A percentile compares a stretch with the other conserved stretches of the same genome.
Evolutionary conservation across 805 yeast species (phyloP).

Genomic region (Suhomyces emberorum): DNA sequence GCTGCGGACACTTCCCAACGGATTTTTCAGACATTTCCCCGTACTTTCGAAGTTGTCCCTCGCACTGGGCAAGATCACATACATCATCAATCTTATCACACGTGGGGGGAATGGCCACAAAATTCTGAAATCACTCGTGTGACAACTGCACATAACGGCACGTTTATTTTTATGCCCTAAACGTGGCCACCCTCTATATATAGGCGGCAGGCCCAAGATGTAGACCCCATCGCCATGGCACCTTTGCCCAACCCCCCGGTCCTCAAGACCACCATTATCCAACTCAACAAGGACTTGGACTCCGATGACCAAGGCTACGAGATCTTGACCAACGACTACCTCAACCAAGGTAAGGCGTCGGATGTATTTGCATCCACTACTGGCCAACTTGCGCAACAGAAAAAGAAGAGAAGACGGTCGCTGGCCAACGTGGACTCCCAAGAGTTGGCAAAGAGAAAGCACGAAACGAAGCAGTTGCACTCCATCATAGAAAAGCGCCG

Average conservation of each 20-base stretch:
- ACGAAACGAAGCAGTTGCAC: conserved; percentile 51
- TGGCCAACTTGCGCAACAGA: conserved; percentile 1
- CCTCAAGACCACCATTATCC: conserved; percentile 44
- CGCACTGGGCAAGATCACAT: too few species aligned
- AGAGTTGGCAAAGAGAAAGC: conserved; percentile 39
- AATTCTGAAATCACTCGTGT: conserved; percentile 5
- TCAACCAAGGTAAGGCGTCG: conserved; percentile 4
- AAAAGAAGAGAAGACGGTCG: conserved; percentile 39
- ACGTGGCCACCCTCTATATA: conserved; percentile 8
- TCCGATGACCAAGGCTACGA: conserved; percentile 41
- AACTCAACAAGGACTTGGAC: conserved; percentile 41
- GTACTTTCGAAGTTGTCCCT: too few species aligned
- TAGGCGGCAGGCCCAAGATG: too few species aligned
- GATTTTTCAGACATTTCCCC: too few species aligned
- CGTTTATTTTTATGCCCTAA: conserved; percentile 6
- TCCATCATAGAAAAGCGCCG: conserved; percentile 78
- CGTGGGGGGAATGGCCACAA: not conserved
- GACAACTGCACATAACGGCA: conserved; percentile 6
- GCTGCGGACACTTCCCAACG: too few species aligned
- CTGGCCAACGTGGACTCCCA: conserved; percentile 36
- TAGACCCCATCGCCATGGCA: too few species aligned
- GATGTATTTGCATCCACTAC: conserved; percentile 2
- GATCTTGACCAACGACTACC: conserved; percentile 39
- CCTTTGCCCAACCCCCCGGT: conserved; percentile 40
- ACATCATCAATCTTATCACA: too few species aligned